Base-by-base conservation (phyloP, 371 early-diverging fungal species). In the Actinomortierella wolfii region DNA sequence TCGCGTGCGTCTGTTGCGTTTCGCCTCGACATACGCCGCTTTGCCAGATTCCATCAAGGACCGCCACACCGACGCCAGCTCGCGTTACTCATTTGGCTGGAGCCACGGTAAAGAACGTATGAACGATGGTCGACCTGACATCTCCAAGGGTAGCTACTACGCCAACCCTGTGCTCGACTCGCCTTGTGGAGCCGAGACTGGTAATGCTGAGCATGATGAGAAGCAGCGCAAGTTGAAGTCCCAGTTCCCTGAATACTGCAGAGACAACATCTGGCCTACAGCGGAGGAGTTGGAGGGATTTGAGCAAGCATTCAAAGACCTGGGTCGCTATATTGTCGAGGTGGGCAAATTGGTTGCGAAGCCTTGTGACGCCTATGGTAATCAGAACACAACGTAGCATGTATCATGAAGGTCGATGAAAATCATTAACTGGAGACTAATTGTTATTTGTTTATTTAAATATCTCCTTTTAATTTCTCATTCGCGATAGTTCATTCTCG, bases 61-160 rank as follows among this genome's bases (percentile, higher is more conserved):
- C 25, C 56, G 61, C 21, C 65, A 78, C 39, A 83, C 77, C 7
- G 79, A 87, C 63, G 61, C 75, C 1, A 77, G 53, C 26, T 79
- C 81, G 49, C 56, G 77, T 13, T 88, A 82, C 56, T 65, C 62
- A 23, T 83, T 85, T 65, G 88, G 88, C 9, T 85, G 86, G 86
- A 76, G 74, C 29, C 84, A 83, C 68, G 88, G 88, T 48, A 82
- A 81, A 49, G 88, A 88, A 58, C 57, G 79, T 23, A 83, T 88
- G 80, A 84, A 86, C 44, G 85, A 85, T 42, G 79, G 81, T 51
- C 74, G 63, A 59, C 67, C 67, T 66, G 78, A 79, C 47, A 53
- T 64, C 13, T 64, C 68, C 26, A 81, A 81, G 59, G 82, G 82
- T 26, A 78, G 78, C 20, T 81, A 79, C 59, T 81, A 81, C 56